phyloP scores from a whole-genome alignment of 306 rosid species.

The Dalbergia cochinchinensis region DNA sequence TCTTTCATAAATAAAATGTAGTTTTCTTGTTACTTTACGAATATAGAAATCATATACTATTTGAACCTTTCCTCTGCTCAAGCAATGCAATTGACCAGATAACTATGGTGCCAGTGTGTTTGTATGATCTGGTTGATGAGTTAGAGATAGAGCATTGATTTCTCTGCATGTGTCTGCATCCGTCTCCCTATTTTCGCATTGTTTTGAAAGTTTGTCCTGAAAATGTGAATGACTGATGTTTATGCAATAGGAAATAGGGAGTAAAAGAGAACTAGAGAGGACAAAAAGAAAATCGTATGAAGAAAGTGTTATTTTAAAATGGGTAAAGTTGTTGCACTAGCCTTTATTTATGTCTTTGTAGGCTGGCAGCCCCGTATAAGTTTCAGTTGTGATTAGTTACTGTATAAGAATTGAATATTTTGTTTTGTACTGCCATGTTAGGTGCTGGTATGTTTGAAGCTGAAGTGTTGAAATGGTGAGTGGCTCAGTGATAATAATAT shows the following conservation, averaged over 20 bases:
- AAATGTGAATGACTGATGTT: not conserved
- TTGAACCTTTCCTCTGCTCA: conserved; percentile 5
- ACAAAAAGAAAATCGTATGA: not conserved
- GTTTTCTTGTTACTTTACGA: not conserved
- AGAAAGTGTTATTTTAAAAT: conserved; percentile 1
- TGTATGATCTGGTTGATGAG: not conserved
- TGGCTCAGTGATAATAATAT: not conserved
- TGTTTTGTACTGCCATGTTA: not conserved
- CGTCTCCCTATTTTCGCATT: not conserved
- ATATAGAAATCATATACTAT: not conserved
- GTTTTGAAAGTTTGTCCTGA: conserved; percentile 2
- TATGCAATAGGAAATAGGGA: not conserved
- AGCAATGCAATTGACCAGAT: not conserved
- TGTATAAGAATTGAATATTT: not conserved
- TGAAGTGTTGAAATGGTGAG: not conserved
- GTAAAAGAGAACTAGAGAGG: not conserved
- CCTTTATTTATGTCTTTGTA: not conserved
- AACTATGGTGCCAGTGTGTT: not conserved
- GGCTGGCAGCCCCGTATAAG: not conserved
- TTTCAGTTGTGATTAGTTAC: not conserved
- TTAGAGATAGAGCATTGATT: not conserved
- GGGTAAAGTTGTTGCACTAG: not conserved
- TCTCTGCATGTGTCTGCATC: not conserved
- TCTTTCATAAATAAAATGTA: not conserved
- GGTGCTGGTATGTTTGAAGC: not conserved